phyloP scores from a whole-genome alignment of 495 filamentous ascomycete species.

The Letharia lupina region DNA sequence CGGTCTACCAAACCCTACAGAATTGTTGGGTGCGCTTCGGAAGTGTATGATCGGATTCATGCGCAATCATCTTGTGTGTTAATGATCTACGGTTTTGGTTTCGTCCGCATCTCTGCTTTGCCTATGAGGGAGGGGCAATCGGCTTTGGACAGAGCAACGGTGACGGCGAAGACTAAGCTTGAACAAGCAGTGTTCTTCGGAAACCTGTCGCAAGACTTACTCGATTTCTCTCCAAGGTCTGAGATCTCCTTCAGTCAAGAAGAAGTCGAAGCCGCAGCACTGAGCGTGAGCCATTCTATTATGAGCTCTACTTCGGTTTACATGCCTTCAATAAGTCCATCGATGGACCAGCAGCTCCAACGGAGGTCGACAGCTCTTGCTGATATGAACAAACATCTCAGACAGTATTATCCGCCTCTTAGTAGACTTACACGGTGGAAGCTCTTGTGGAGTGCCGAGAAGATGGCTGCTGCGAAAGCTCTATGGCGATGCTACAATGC shows the following conservation, averaged over 20 bases:
- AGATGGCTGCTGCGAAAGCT: slow-evolving; percentile 69
- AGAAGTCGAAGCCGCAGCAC: slow-evolving; percentile 70
- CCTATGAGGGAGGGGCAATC: slow-evolving; percentile 27
- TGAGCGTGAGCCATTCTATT: slow-evolving; percentile 73
- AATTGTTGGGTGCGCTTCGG: slow-evolving; percentile 39
- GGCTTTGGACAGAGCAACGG: slow-evolving; percentile 33
- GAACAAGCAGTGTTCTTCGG: slow-evolving; percentile 94
- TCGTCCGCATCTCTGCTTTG: slow-evolving; percentile 56
- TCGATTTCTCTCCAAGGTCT: slow-evolving; percentile 62
- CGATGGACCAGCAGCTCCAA: slow-evolving; percentile 71
- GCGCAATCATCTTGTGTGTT: slow-evolving; percentile 59
- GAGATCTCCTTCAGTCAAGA: slow-evolving; percentile 52
- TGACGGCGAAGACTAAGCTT: slow-evolving; percentile 78
- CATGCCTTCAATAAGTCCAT: slow-evolving; percentile 60
- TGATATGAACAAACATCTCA: slow-evolving; percentile 61
- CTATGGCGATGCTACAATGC: slow-evolving; percentile 68
- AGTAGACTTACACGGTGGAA: slow-evolving; percentile 63
- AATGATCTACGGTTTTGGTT: slow-evolving; percentile 69
- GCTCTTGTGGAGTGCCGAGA: slow-evolving; percentile 83
- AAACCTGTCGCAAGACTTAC: slow-evolving; percentile 63
- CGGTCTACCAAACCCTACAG: slow-evolving; percentile 50
- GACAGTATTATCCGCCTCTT: slow-evolving; percentile 45
- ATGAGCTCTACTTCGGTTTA: slow-evolving; percentile 64
- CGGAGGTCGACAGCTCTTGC: slow-evolving; percentile 59
- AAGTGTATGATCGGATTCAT: slow-evolving; percentile 31